A percentile compares a stretch with the other conserved stretches of the same genome.
phyloP scores from a whole-genome alignment of 108 stramenopile species.

The Epithemia pelagica region DNA sequence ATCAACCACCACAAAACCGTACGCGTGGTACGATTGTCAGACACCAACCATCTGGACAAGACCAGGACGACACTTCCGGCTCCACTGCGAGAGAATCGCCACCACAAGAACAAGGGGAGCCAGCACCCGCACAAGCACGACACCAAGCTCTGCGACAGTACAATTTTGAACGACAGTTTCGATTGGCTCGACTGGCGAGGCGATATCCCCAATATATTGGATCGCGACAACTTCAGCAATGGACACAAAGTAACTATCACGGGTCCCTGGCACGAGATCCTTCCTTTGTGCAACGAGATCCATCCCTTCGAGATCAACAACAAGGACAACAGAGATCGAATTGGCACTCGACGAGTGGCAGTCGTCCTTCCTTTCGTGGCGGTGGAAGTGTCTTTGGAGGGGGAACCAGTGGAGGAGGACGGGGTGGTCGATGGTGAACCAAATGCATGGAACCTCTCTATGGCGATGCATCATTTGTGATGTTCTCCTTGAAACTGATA shows the following conservation, averaged over 20 bases:
- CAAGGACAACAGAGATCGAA: neutral
- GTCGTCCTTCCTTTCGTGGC: neutral
- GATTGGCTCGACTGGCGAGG: slow-evolving; percentile 21
- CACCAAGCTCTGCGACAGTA: slow-evolving; percentile 7
- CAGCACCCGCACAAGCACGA: neutral
- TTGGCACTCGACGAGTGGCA: neutral
- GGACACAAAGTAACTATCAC: slow-evolving; percentile 28
- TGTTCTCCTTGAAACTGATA: too few species aligned
- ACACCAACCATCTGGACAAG: neutral
- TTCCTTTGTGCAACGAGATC: slow-evolving; percentile 23
- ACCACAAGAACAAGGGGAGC: neutral
- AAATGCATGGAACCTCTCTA: neutral
- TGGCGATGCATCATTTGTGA: too few species aligned
- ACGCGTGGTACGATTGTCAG: neutral
- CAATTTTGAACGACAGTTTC: slow-evolving; percentile 40
- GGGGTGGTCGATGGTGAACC: slow-evolving; percentile 10
- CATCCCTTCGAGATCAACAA: neutral
- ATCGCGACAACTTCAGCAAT: slow-evolving; percentile 22
- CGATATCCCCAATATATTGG: slow-evolving; percentile 32
- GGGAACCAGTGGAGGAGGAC: slow-evolving; percentile 7
- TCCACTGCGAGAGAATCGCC: neutral
- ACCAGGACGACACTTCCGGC: too few species aligned
- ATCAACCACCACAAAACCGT: neutral
- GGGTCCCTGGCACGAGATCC: slow-evolving; percentile 32
- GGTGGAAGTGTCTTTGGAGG: slow-evolving; percentile 14